A percentile compares a stretch with the other conserved stretches of the same genome.
Evolutionary conservation across 768 basidiomycete genomes (phyloP).

Genomic region (Pleurotus pulmonarius): DNA sequence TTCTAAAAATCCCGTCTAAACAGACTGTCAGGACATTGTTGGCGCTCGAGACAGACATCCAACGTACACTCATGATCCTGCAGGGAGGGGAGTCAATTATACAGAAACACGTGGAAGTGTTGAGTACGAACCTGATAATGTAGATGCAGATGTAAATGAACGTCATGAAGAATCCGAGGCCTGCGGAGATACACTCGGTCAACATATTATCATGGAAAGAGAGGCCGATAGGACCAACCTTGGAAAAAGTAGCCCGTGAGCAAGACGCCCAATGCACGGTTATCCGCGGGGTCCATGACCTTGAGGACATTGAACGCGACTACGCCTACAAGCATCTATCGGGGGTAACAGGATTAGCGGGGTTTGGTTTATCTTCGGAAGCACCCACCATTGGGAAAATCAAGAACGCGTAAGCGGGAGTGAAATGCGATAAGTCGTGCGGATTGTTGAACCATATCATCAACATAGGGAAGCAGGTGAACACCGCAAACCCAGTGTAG

Average conservation of each 20-base stretch:
- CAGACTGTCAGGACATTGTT: too few species aligned
- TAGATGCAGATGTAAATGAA: conserved; percentile 50
- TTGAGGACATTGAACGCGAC: conserved; percentile 41
- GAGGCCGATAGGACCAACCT: conserved; percentile 18
- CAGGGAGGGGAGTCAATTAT: background rate
- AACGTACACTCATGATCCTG: conserved; percentile 37
- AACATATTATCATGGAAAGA: background rate
- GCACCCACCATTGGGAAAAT: conserved; percentile 31
- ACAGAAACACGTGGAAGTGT: background rate
- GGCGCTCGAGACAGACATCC: too few species aligned
- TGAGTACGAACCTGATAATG: conserved; percentile 31
- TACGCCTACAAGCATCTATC: conserved; percentile 44
- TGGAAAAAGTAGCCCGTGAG: conserved; percentile 46
- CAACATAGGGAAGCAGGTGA: conserved; percentile 43
- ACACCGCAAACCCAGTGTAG: conserved; percentile 32
- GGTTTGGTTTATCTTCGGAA: background rate
- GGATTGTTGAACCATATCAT: conserved; percentile 48
- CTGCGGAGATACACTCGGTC: conserved; percentile 11
- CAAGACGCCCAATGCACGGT: conserved; percentile 37
- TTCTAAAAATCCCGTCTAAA: conserved; percentile 41
- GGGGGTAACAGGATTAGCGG: background rate
- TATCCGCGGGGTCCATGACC: conserved; percentile 30
- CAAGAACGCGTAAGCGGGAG: conserved; percentile 31
- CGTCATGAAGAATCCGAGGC: conserved; percentile 45
- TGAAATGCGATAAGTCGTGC: conserved; percentile 39